Base-by-base conservation (phyloP, 2,329 filamentous ascomycete species). In the Aspergillus jensenii region DNA sequence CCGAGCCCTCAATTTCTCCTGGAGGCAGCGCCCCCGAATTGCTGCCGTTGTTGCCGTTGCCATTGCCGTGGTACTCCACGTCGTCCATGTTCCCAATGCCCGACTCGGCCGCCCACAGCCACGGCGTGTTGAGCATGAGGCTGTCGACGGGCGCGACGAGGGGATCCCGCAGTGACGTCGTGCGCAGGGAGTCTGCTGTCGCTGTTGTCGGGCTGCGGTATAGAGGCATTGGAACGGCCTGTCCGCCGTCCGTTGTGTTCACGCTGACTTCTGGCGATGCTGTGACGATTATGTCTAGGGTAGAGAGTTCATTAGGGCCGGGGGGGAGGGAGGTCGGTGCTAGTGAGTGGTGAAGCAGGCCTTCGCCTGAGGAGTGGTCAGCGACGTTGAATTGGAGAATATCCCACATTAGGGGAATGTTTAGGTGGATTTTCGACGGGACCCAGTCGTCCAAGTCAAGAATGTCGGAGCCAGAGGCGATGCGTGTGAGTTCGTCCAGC, bases 381-480 rank as follows among this genome's bases (percentile, higher is more conserved):
- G 74, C 68, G 7, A 70, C 71, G 63, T 78, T 80, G 64, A 82
- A 78, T 54, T 81, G 79, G 4, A 83, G 66, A 9, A 82, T 78
- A 39, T 81, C 78, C 81, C 81, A 82, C 81, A 82, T 82, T 4
- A 83, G 63, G 1, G 79, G 78, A 1, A 82, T 78, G 58, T 79
- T 82, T 37, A 83, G 79, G 61, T 82, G 78, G 47, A 82, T 82
- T 48, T 79, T 79, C 21, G 79, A 81, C 0, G 81, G 81, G 69
- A 81, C 78, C 81, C 81, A 82, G 62, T 82, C 79, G 56, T 81
- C 78, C 12, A 55, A 49, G 14, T 81, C 79, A 57, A 80, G 74
- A 7, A 68, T 77, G 7, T 82, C 79, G 0, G 79, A 76, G 2
- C 80, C 80, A 3, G 79, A 77, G 3, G 81, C 81, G 17, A 82